Evolutionary conservation across 2,329 filamentous ascomycete genomes (phyloP).

Genomic region (Beauveria sp.): DNA sequence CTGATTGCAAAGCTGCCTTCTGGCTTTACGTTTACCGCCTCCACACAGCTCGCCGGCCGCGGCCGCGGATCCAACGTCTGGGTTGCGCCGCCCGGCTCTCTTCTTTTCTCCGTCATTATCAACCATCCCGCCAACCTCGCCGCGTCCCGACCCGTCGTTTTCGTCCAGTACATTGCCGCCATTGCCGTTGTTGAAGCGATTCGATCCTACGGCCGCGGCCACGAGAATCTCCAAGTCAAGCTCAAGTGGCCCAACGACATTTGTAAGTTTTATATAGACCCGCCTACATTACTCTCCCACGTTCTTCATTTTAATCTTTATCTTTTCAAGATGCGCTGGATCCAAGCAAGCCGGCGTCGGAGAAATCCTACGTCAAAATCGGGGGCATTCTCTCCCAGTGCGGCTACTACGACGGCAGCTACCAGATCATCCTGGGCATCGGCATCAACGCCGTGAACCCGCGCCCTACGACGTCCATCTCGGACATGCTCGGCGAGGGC

Average conservation of each 20-base stretch:
- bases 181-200: conserved; percentile 82
- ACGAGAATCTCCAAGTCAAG: conserved; percentile 68
- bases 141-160: conserved; percentile 71
- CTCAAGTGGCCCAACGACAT: conserved; percentile 99
- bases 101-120: conserved; percentile 85
- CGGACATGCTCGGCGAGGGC: conserved; percentile 54
- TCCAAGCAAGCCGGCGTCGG: conserved; percentile 42
- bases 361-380: conserved; percentile 69
- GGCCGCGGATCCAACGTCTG: conserved; percentile 90
- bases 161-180: conserved; percentile 87
- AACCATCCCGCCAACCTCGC: conserved; percentile 72
- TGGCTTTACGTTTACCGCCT: conserved; percentile 83
- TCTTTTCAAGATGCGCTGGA: conserved; percentile 52
- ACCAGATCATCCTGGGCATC: conserved; percentile 78
- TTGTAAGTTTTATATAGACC: conserved; percentile 39
- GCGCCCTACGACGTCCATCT: conserved; percentile 79
- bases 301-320: conserved; percentile 22
- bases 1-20: conserved; percentile 69
- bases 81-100: conserved; percentile 78
- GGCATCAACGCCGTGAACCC: conserved; percentile 82
- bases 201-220: conserved; percentile 69
- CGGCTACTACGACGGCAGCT: conserved; percentile 66
- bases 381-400: conserved; percentile 90
- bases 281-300: too few species aligned
- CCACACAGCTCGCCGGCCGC: conserved; percentile 78